Base-by-base conservation (phyloP, 2,329 filamentous ascomycete genomes). In the Ilyonectria destructans region DNA sequence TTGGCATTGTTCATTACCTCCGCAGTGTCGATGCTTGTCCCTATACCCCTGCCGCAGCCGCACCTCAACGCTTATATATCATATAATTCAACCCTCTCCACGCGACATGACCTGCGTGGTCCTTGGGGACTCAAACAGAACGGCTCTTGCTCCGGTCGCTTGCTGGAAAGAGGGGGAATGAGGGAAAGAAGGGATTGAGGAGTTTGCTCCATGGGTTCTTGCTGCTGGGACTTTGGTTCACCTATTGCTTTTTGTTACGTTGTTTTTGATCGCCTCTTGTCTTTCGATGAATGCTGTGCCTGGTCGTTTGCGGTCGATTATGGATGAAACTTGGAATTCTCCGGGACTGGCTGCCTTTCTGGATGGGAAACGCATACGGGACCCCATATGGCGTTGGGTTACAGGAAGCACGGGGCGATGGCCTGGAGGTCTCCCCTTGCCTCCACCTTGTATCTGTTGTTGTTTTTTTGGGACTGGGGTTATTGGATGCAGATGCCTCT, bases 311-410 rank as follows among this genome's bases (percentile, higher is more conserved):
- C n/a, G 40, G 40, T 59, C 56, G 49, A 60, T 72, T 70, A 64
- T 65, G 62, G 26, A 64, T 61, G 63, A 26, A 49, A 48, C 52
- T 57, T 56, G 63, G 37, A 45, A 31, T 54, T 65, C 43, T 57
- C 35, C 54, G 58, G 55, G 56, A 37, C 31, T 54, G 12, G 33
- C 31, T 57, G 37, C 62, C 33, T 60, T 48, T 60, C 31, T 48
- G 69, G 69, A 69, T 58, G 65, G 69, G 61, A 72, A 72, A 71
- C 61, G 58, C 57, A 69, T 64, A 55, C 45, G 63, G 67, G 74
- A 71, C 58, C 69, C 66, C 66, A 68, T 57, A 67, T 69, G 75
- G 75, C 75, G 75, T 77, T 77, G 67, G 71, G 60, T 65, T 69
- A 66, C 21, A 58, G 73, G 65, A 67, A 65, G 65, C 65, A 69